These are phyloP conservation scores for Exophiala sp. DNA, from an alignment of 2,329 filamentous ascomycete genomes.

Conservation along the genomic window DNA sequence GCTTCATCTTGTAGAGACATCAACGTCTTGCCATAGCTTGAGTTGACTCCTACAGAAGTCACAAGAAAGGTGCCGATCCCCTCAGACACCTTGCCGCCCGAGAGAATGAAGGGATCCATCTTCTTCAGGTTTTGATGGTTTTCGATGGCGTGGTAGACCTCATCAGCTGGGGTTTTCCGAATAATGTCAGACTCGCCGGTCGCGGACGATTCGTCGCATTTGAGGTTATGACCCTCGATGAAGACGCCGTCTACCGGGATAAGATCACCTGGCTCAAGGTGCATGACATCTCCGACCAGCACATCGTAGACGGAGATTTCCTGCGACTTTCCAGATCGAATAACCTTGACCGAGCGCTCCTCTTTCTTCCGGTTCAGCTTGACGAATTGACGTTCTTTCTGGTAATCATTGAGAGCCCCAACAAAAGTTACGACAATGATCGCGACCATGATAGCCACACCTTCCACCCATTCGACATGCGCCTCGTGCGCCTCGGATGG, in stretches of 20 bases:
- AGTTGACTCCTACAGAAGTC: conserved; percentile 66
- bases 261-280: conserved; percentile 67
- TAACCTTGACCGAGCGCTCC: conserved; percentile 65
- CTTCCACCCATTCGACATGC: conserved; percentile 73
- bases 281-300: conserved; percentile 66
- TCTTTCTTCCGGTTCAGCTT: conserved; percentile 77
- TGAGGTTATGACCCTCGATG: conserved; percentile 60
- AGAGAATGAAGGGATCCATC: conserved; percentile 73
- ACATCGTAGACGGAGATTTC: conserved; percentile 67
- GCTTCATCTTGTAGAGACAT: conserved; percentile 71
- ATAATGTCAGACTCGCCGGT: conserved; percentile 71
- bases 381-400: conserved; percentile 74
- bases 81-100: conserved; percentile 69
- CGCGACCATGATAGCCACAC: conserved; percentile 70
- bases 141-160: conserved; percentile 59
- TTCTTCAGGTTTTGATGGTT: conserved; percentile 56
- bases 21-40: conserved; percentile 69
- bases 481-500: conserved; percentile 33
- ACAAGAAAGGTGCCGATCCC: conserved; percentile 71
- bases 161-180: conserved; percentile 59
- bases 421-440: conserved; percentile 70
- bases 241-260: conserved; percentile 67
- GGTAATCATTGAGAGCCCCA: conserved; percentile 73
- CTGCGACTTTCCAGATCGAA: conserved; percentile 65
- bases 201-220: conserved; percentile 67